Percentiles rank a stretch among this genome's conserved stretches.
Conservation (phyloP, 2,329 filamentous ascomycete species). For the Aspergillus ibericus region DNA sequence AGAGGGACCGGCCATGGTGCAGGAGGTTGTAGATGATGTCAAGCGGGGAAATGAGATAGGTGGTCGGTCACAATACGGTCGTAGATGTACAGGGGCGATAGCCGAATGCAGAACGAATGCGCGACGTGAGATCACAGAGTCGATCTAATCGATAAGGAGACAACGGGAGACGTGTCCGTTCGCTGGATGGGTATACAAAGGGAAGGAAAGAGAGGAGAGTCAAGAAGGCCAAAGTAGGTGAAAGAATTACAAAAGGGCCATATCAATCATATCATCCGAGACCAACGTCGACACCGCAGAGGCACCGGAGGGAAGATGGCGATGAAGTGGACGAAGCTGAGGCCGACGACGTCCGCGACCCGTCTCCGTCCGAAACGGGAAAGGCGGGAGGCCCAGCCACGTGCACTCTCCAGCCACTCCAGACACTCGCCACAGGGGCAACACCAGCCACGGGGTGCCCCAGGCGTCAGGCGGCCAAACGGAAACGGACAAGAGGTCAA, state of each 20-base stretch:
- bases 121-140: constrained; percentile 6
- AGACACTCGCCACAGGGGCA: constrained; percentile 16
- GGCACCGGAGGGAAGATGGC: neutral
- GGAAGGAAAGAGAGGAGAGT: neutral
- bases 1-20: constrained; percentile 59
- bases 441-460: constrained; percentile 13
- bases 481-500: neutral
- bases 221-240: neutral
- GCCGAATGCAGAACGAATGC: constrained; percentile 1
- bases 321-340: neutral
- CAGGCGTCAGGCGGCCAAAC: neutral
- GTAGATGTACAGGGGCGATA: neutral
- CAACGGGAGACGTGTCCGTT: constrained; percentile 26
- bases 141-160: constrained; percentile 38
- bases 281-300: neutral
- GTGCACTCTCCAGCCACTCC: constrained; percentile 20
- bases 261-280: neutral
- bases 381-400: constrained; percentile 20
- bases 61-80: neutral
- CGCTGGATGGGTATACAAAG: constrained; percentile 3
- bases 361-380: constrained; percentile 16
- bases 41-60: neutral
- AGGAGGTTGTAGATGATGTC: neutral
- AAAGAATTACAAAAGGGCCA: neutral
- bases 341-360: constrained; percentile 18